Evolutionary conservation across 2,329 filamentous ascomycete genomes (phyloP).

Genomic region (Scleromitrula shiraiana): DNA sequence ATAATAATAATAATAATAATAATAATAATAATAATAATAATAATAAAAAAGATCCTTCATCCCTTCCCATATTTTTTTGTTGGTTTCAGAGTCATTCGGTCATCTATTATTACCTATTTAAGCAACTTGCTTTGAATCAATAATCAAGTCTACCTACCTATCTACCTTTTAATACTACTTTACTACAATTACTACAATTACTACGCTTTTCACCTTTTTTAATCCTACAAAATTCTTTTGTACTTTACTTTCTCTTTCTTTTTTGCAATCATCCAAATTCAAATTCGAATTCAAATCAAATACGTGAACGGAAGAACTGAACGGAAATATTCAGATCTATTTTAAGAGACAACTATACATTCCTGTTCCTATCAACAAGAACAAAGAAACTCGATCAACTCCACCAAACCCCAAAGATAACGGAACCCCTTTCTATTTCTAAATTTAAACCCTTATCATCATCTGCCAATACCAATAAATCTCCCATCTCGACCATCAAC

Average conservation of each 20-base stretch:
- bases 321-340: neutral
- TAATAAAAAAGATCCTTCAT: too few relatives aligned
- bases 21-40: too few relatives aligned
- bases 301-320: slow-evolving; percentile 2
- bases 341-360: neutral
- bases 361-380: too few relatives aligned
- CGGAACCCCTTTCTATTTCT: neutral
- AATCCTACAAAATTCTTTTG: neutral
- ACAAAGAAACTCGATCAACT: slow-evolving; percentile 5
- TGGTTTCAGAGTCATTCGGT: too few relatives aligned
- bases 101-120: neutral
- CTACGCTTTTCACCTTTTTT: neutral
- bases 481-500: neutral
- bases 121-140: neutral
- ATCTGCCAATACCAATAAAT: neutral
- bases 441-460: neutral
- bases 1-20: too few relatives aligned
- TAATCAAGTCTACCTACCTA: neutral
- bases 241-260: neutral
- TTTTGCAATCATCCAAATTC: neutral
- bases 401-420: neutral
- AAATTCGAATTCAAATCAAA: neutral
- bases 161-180: too few relatives aligned
- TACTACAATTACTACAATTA: neutral
- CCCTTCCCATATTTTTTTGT: too few relatives aligned